Evolutionary conservation across 805 yeast species (phyloP).

Genomic region (Cyberlindnera meyerae): DNA sequence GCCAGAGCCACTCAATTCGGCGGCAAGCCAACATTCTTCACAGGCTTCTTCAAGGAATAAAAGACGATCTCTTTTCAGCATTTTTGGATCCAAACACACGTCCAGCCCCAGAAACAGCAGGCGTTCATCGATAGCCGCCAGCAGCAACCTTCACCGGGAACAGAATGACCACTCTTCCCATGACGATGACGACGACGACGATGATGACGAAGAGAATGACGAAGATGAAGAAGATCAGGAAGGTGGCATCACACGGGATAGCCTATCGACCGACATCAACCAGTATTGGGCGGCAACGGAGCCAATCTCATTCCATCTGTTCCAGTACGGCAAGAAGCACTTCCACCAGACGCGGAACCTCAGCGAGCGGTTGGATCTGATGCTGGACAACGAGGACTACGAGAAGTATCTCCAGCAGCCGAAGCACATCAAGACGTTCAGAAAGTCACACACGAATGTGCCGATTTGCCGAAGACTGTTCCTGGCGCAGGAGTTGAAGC

Average conservation of each 20-base stretch:
- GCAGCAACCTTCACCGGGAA: no score
- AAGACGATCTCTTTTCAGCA: conserved; percentile 7
- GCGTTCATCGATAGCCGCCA: conserved; percentile 1
- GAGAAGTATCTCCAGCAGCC: conserved; percentile 44
- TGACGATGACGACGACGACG: neutral
- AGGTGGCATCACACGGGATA: no score
- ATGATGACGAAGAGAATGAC: conserved; percentile 3
- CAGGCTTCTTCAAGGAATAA: neutral
- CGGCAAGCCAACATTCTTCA: neutral
- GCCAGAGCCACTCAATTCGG: no score
- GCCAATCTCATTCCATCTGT: conserved; percentile 15
- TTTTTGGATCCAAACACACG: conserved; percentile 2
- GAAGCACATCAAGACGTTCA: conserved; percentile 47
- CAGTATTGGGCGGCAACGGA: conserved; percentile 15
- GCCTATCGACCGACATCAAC: conserved; percentile 12
- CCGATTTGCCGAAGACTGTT: conserved; percentile 47
- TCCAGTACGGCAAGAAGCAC: neutral
- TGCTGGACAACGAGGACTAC: conserved; percentile 31
- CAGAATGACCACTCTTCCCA: neutral
- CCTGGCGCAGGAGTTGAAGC: conserved; percentile 58
- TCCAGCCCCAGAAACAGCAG: neutral
- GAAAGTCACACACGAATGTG: conserved; percentile 42
- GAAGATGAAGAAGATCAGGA: conserved; percentile 21
- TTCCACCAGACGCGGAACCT: conserved; percentile 5
- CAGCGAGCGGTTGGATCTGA: conserved; percentile 5